A percentile compares a stretch with the other conserved stretches of the same genome.
Evolutionary conservation across 2,329 filamentous ascomycete genomes (phyloP).

Genomic region (Cadophora sp.): DNA sequence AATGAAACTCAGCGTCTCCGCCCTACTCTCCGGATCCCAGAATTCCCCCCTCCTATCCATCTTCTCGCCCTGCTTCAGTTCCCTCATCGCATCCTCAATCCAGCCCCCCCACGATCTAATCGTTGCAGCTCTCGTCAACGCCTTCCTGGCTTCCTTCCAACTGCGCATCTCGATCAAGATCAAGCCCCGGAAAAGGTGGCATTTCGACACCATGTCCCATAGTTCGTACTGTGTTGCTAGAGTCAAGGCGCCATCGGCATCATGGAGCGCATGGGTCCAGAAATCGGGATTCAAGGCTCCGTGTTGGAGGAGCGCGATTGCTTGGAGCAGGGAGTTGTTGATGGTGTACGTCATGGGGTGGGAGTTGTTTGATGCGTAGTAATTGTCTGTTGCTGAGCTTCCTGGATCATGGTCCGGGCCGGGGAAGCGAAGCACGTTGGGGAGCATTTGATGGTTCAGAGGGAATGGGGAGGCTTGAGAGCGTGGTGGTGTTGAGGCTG

Average conservation of each 20-base stretch:
- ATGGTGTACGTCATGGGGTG: neutral
- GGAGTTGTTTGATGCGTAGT: neutral
- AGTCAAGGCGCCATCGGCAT: neutral
- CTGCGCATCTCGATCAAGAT: neutral
- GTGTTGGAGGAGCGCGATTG: neutral
- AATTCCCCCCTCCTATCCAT: neutral
- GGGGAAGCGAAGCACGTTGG: neutral
- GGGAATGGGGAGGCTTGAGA: neutral
- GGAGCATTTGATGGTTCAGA: neutral
- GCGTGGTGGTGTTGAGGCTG: neutral
- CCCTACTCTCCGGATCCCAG: neutral
- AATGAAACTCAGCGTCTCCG: neutral
- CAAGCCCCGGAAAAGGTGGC: neutral
- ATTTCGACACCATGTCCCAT: conserved; percentile 9
- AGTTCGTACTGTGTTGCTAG: neutral
- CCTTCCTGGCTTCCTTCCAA: neutral
- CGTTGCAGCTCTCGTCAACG: neutral
- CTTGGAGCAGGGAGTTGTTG: neutral
- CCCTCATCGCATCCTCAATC: neutral
- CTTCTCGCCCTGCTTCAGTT: neutral
- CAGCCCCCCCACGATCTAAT: neutral
- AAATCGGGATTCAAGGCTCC: neutral
- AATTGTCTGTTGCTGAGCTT: neutral
- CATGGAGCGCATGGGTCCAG: neutral
- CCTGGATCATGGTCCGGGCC: neutral